A percentile compares a stretch with the other conserved stretches of the same genome.
phyloP scores from a whole-genome alignment of 2,329 filamentous ascomycete species.

The Cladosporium sp. region DNA sequence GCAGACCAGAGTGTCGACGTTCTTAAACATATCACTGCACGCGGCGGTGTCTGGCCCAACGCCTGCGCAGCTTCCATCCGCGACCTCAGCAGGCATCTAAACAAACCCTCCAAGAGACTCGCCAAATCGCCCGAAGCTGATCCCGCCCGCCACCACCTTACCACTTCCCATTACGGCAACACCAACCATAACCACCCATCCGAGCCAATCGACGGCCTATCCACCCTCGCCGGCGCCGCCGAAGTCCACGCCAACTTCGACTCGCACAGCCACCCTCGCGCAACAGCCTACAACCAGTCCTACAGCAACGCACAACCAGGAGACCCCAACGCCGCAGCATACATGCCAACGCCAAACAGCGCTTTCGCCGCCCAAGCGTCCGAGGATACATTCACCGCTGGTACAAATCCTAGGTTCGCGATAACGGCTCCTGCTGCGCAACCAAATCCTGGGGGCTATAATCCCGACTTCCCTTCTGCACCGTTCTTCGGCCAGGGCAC shows the following conservation, averaged over 20 bases:
- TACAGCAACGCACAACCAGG: not conserved
- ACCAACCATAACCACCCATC: not conserved
- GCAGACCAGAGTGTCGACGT: slow-evolving; percentile 21
- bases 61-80: slow-evolving; percentile 23
- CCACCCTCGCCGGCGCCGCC: slow-evolving; percentile 16
- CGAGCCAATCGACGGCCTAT: slow-evolving; percentile 11
- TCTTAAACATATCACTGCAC: slow-evolving; percentile 19
- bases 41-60: slow-evolving; percentile 23
- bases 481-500: slow-evolving; percentile 5
- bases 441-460: slow-evolving; percentile 7
- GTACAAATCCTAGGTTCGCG: not conserved
- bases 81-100: slow-evolving; percentile 19
- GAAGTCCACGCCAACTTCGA: slow-evolving; percentile 16
- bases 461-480: slow-evolving; percentile 15
- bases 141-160: not conserved
- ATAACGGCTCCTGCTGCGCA: not conserved
- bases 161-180: not conserved
- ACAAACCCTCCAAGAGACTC: slow-evolving; percentile 3
- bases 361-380: slow-evolving; percentile 6
- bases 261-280: not conserved
- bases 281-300: not conserved
- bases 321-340: not conserved
- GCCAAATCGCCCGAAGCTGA: not conserved
- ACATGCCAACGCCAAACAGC: slow-evolving; percentile 11
- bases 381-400: not conserved